Evolutionary conservation across 768 basidiomycete species (phyloP).

Genomic region (Pleurotus giganteus): DNA sequence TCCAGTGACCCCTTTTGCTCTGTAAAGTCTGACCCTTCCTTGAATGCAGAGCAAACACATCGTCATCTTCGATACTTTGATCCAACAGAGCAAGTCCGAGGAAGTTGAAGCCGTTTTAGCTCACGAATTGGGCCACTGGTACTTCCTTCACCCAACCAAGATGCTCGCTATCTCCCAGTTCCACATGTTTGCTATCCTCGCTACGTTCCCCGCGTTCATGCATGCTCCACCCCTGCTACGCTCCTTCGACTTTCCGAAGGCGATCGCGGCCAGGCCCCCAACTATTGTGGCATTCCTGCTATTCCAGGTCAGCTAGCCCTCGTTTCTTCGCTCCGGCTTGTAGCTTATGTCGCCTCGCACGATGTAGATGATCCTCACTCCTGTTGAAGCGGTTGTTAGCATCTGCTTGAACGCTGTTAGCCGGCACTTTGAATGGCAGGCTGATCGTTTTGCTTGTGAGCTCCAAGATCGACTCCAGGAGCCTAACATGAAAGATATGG

Average conservation of each 20-base stretch:
- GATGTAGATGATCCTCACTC: slow-evolving; percentile 72
- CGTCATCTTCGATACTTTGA: slow-evolving; percentile 96
- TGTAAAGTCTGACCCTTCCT: not conserved
- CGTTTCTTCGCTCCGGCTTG: not conserved
- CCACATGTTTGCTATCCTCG: slow-evolving; percentile 84
- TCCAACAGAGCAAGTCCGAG: slow-evolving; percentile 84
- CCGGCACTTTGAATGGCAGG: slow-evolving; percentile 89
- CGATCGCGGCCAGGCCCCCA: slow-evolving; percentile 63
- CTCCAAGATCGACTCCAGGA: slow-evolving; percentile 48
- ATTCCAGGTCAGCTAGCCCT: slow-evolving; percentile 82
- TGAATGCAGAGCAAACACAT: slow-evolving; percentile 88
- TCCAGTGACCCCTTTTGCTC: not conserved
- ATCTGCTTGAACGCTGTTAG: slow-evolving; percentile 80
- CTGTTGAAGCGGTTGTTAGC: slow-evolving; percentile 70
- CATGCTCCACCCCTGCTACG: slow-evolving; percentile 74
- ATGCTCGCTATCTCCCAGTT: slow-evolving; percentile 83
- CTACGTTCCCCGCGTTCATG: slow-evolving; percentile 88
- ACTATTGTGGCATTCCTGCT: slow-evolving; percentile 85
- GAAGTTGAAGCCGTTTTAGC: slow-evolving; percentile 98
- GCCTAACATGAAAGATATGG: slow-evolving; percentile 72
- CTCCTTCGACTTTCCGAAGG: slow-evolving; percentile 76
- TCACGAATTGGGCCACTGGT: slow-evolving; percentile 98
- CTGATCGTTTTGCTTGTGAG: slow-evolving; percentile 83
- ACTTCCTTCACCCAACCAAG: slow-evolving; percentile 86
- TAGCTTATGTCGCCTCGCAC: not conserved